Evolutionary conservation across 2,329 filamentous ascomycete species (phyloP).

Genomic region (Fusarium sulawesiense): DNA sequence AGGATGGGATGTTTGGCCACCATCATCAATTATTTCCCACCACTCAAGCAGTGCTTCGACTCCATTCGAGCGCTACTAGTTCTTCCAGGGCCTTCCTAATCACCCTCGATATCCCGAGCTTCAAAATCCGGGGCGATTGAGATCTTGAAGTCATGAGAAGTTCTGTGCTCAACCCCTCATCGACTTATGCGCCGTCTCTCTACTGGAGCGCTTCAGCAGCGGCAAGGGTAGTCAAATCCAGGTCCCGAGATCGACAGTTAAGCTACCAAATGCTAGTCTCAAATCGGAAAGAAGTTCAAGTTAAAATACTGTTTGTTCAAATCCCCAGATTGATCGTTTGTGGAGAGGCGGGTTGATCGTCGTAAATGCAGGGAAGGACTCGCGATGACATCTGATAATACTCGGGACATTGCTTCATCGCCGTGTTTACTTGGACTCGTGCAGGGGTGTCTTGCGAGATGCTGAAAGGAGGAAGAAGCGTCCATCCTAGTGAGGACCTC

Average conservation of each 20-base stretch:
- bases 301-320: slow-evolving; percentile 10
- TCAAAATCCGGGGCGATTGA: background rate
- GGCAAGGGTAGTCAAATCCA: slow-evolving; percentile 22
- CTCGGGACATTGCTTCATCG: too few species aligned
- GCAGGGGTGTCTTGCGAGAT: background rate
- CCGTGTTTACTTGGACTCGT: background rate
- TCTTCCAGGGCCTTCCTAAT: background rate
- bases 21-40: background rate
- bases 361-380: slow-evolving; percentile 1
- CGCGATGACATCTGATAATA: background rate
- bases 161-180: slow-evolving; percentile 17
- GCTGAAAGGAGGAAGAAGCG: background rate
- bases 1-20: background rate
- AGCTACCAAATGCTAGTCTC: slow-evolving; percentile 2
- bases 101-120: background rate
- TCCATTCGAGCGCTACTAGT: slow-evolving; percentile 22
- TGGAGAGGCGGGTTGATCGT: background rate
- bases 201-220: slow-evolving; percentile 34
- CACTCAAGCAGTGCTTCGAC: background rate
- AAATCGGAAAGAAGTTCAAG: slow-evolving; percentile 8
- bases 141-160: background rate
- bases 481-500: background rate
- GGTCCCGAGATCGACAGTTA: slow-evolving; percentile 14
- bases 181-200: slow-evolving; percentile 27
- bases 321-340: background rate